phyloP scores from a whole-genome alignment of 306 rosid genomes.

The Chamaecrista fasciculata region DNA sequence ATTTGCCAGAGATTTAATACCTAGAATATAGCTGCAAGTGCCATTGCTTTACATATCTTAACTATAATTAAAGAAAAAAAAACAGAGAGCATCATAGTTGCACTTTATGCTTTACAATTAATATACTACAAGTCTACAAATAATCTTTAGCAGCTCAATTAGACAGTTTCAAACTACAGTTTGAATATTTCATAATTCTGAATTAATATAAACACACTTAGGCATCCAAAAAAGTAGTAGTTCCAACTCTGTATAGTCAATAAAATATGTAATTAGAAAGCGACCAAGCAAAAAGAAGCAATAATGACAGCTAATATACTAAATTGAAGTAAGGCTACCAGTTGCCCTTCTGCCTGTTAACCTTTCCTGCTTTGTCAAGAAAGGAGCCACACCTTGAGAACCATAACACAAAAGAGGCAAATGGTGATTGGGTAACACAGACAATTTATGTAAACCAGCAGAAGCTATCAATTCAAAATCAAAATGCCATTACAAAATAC shows the following conservation, averaged over 20 bases:
- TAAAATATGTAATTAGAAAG: conserved; percentile 22
- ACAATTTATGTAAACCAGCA: conserved; percentile 52
- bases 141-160: background rate
- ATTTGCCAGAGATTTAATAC: background rate
- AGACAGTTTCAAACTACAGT: background rate
- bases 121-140: background rate
- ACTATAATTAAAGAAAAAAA: background rate
- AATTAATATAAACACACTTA: conserved; percentile 1
- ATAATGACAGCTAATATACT: conserved; percentile 27
- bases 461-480: conserved; percentile 44
- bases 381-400: conserved; percentile 54
- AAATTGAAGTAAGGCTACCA: conserved; percentile 28
- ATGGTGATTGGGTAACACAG: conserved; percentile 52
- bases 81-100: background rate
- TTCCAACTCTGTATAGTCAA: conserved; percentile 7
- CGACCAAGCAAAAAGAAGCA: conserved; percentile 18
- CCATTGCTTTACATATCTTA: background rate
- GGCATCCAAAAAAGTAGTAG: conserved; percentile 2
- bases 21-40: background rate
- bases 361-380: conserved; percentile 32
- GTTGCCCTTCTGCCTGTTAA: conserved; percentile 40
- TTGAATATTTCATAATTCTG: background rate
- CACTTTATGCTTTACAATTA: background rate
- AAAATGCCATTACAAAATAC: conserved; percentile 57
- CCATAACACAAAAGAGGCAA: conserved; percentile 54